Conservation (phyloP, 2,329 filamentous ascomycete species). For the Beauveria varroae region DNA sequence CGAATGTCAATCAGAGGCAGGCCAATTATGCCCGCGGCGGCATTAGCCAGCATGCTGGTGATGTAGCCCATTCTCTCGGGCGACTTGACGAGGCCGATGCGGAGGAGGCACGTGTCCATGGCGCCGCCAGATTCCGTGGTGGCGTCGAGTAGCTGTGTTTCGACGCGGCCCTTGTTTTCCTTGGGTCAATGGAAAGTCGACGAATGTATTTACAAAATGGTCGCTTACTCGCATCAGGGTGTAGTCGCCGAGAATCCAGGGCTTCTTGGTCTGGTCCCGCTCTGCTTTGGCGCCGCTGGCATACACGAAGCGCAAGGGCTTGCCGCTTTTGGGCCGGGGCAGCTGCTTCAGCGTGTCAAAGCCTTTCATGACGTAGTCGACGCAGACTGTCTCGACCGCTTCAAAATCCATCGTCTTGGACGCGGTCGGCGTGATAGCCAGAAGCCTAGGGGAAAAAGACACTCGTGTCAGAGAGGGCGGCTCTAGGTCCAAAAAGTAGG, state of each 20-base stretch:
- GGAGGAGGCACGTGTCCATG: slow-evolving; percentile 32
- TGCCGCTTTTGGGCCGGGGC: slow-evolving; percentile 14
- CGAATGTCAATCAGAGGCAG: slow-evolving; percentile 6
- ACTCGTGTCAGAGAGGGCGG: background rate
- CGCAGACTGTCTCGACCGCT: slow-evolving; percentile 32
- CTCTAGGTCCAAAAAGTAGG: no score
- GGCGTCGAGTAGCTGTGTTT: slow-evolving; percentile 34
- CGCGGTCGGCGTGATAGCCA: slow-evolving; percentile 35
- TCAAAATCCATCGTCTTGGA: slow-evolving; percentile 23
- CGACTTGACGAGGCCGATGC: slow-evolving; percentile 34
- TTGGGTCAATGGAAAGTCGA: background rate
- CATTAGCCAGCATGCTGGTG: background rate
- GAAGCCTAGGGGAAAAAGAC: slow-evolving; percentile 21
- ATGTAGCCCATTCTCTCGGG: background rate
- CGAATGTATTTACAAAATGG: background rate
- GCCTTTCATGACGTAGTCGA: slow-evolving; percentile 23
- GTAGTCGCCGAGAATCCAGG: slow-evolving; percentile 33
- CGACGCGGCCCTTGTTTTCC: slow-evolving; percentile 36
- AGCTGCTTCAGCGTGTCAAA: slow-evolving; percentile 29
- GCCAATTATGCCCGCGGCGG: background rate
- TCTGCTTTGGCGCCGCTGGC: slow-evolving; percentile 37
- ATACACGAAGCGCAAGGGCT: slow-evolving; percentile 40
- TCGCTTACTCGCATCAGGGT: slow-evolving; percentile 36
- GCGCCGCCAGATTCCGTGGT: slow-evolving; percentile 29
- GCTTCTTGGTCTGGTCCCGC: slow-evolving; percentile 38